Conservation (phyloP, 1,284 basidiomycete genomes). For the Ustilago nuda region DNA sequence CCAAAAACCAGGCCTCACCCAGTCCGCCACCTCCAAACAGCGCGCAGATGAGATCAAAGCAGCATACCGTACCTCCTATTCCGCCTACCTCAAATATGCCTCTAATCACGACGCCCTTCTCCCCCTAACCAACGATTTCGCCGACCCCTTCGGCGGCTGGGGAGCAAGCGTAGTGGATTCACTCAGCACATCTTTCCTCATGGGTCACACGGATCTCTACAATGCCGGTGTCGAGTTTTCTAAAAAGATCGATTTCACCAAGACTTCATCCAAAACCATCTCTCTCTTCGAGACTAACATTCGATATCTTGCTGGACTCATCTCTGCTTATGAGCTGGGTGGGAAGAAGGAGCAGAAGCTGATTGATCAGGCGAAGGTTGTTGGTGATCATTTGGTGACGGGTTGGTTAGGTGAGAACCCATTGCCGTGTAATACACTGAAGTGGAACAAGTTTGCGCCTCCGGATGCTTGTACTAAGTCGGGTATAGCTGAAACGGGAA, state of each 20-base stretch:
- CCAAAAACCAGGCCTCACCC: constrained; percentile 35
- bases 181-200: constrained; percentile 58
- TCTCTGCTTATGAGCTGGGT: constrained; percentile 61
- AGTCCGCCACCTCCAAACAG: constrained; percentile 23
- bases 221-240: constrained; percentile 35
- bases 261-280: constrained; percentile 39
- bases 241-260: constrained; percentile 52
- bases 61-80: constrained; percentile 45
- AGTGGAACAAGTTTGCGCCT: constrained; percentile 46
- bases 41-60: constrained; percentile 52
- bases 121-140: constrained; percentile 43
- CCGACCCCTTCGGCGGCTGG: constrained; percentile 58
- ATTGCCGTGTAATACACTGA: constrained; percentile 59
- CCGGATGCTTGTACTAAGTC: constrained; percentile 32
- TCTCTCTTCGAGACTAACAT: constrained; percentile 65
- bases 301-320: constrained; percentile 60
- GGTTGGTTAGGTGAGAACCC: constrained; percentile 57
- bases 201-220: constrained; percentile 57
- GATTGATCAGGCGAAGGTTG: constrained; percentile 55
- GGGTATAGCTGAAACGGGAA: constrained; percentile 59
- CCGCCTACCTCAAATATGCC: constrained; percentile 56
- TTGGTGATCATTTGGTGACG: constrained; percentile 55
- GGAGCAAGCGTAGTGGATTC: constrained; percentile 62
- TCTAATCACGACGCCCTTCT: constrained; percentile 47
- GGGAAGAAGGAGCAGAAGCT: constrained; percentile 54